phyloP scores from a whole-genome alignment of 2,329 filamentous ascomycete species.

The Colletotrichum cordylinicola region DNA sequence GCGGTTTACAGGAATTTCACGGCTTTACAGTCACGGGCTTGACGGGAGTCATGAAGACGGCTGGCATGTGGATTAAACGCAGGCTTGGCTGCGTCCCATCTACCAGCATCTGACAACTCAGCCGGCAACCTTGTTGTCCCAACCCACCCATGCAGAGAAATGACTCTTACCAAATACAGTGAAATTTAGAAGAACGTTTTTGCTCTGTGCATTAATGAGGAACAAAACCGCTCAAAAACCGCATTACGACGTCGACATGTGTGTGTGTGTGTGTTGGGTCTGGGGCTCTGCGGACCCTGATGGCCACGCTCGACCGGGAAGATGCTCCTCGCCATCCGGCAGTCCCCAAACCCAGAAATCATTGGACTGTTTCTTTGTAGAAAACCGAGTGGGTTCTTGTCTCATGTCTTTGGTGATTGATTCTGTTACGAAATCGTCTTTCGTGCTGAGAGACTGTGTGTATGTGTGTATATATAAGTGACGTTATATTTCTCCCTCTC shows the following conservation, averaged over 20 bases:
- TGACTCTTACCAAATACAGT: background rate
- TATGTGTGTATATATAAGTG: background rate
- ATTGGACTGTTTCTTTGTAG: background rate
- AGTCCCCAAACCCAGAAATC: background rate
- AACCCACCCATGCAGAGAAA: background rate
- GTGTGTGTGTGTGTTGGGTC: background rate
- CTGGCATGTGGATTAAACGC: background rate
- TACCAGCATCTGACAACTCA: background rate
- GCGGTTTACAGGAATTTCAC: background rate
- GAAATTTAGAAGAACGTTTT: background rate
- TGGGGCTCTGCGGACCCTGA: conserved; percentile 7
- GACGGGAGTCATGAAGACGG: background rate
- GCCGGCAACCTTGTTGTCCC: background rate
- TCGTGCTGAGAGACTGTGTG: background rate
- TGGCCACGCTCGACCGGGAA: background rate
- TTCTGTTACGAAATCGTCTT: background rate
- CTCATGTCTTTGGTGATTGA: background rate
- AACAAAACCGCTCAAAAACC: background rate
- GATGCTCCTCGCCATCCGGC: background rate
- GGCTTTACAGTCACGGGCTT: background rate
- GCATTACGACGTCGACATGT: background rate
- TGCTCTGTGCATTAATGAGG: background rate
- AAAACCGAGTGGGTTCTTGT: background rate
- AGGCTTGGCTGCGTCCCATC: background rate
- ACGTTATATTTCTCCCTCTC: background rate